Evolutionary conservation across 495 filamentous ascomycete genomes (phyloP), one percentile per base, ranked within the genome.

Genomic region (Aspergillus cristatus): DNA sequence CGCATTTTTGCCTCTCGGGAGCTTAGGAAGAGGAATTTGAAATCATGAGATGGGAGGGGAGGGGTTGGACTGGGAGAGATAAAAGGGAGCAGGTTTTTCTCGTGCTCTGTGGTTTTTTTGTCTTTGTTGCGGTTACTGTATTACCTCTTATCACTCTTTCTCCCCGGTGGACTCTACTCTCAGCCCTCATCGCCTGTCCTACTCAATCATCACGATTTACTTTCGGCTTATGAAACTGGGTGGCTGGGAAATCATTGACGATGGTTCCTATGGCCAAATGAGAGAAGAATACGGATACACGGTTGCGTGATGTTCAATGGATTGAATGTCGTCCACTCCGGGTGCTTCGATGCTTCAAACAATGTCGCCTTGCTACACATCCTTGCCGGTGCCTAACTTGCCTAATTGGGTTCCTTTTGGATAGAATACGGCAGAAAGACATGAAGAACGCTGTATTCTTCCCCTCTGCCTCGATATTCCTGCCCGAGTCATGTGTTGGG

Each of bases 191-290:
- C 13, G 18, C 22, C 28, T 28, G 14, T 25, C 16, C 14, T 25
- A 32, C 13, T 10, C 13, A 8, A 20, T 16, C 25, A 32, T 14
- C 20, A 33, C 24, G 6, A 26, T 30, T 30, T 30, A 6, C 16
- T 10, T 14, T 32, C 22, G 13, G 15, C 28, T 50, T 18, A 33
- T 48, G 53, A 43, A 48, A 48, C 48, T 52, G 53, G 60, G 62
- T 59, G 63, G 63, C 63, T 67, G 63, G 60, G 60, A 34, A 52
- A 33, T 35, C 43, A 31, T 41, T 42, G 37, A 47, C 32, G 42
- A 34, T 45, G 43, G 29, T 47, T 41, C 31, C 53, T 46, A 54
- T 46, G 45, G 32, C 32, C 13, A 12, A 11, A 30, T 35, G 17
- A 1, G 14, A 34, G 10, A 7, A n/a, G 16, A 15, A 34, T 34